Percentiles rank a stretch among this genome's conserved stretches.
These are phyloP conservation scores for Peniophora sp. DNA, from an alignment of 1,284 basidiomycete genomes.

Conservation along the genomic window DNA sequence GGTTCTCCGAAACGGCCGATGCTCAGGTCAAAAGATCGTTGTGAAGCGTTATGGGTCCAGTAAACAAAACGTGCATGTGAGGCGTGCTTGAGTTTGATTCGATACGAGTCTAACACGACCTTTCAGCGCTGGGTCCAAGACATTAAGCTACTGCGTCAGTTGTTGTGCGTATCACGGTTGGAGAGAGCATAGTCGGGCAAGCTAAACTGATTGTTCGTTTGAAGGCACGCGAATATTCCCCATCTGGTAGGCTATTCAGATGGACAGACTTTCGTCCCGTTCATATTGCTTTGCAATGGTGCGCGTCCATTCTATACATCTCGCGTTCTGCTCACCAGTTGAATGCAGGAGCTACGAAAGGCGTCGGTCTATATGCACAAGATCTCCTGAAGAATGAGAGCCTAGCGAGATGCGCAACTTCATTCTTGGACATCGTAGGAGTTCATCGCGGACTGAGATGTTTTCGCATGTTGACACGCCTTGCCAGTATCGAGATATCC, in stretches of 20 bases:
- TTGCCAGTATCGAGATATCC: conserved; percentile 35
- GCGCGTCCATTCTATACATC: conserved; percentile 4
- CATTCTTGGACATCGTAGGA: conserved; percentile 3
- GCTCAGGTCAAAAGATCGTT: conserved; percentile 29
- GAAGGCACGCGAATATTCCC: conserved; percentile 45
- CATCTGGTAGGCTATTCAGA: conserved; percentile 46
- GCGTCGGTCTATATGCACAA: conserved; percentile 1
- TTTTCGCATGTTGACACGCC: too few relatives aligned
- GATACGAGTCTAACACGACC: not conserved
- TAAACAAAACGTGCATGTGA: conserved; percentile 25
- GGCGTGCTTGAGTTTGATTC: not conserved
- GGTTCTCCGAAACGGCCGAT: conserved; percentile 37
- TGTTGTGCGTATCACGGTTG: conserved; percentile 31
- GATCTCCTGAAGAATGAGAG: not conserved
- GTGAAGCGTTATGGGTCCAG: conserved; percentile 35
- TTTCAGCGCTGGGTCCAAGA: conserved; percentile 40
- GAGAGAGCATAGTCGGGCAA: not conserved
- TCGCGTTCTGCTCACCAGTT: too few relatives aligned
- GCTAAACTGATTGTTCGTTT: not conserved
- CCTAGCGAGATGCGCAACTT: not conserved
- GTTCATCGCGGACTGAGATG: too few relatives aligned
- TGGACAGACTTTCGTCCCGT: conserved; percentile 37
- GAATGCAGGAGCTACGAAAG: conserved; percentile 16
- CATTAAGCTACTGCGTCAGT: conserved; percentile 39
- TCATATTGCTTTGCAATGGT: conserved; percentile 45